phyloP scores from a whole-genome alignment of 257 asterid species.

The Eustoma russellianum region DNA sequence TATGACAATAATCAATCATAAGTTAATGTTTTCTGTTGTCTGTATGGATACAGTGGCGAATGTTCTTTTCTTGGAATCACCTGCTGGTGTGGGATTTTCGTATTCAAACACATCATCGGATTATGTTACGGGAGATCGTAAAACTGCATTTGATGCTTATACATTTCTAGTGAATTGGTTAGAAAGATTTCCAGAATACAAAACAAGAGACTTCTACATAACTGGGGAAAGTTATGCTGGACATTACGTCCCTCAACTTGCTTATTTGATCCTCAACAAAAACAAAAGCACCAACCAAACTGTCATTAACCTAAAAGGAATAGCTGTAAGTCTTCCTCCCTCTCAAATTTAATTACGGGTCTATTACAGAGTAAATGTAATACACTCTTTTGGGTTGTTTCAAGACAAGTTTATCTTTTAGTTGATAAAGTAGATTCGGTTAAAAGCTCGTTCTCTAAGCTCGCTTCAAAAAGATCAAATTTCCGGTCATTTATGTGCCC shows the following conservation, averaged over 20 bases:
- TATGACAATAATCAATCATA: too few relatives aligned
- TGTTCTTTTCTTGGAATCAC: conserved; percentile 60
- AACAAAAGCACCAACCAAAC: conserved; percentile 39
- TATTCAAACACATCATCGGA: conserved; percentile 57
- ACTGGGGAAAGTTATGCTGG: conserved; percentile 72
- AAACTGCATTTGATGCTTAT: conserved; percentile 48
- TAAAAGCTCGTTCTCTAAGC: too few relatives aligned
- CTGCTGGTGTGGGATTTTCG: conserved; percentile 74
- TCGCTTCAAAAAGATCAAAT: too few relatives aligned
- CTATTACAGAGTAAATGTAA: too few relatives aligned
- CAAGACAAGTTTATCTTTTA: too few relatives aligned
- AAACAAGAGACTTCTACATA: conserved; percentile 43
- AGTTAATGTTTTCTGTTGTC: too few relatives aligned
- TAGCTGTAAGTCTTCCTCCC: conserved; percentile 34
- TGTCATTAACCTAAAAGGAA: conserved; percentile 46
- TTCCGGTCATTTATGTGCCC: too few relatives aligned
- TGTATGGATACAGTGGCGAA: conserved; percentile 48
- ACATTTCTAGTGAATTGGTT: conserved; percentile 57
- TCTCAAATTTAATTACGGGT: too few relatives aligned
- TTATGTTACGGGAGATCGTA: conserved; percentile 38
- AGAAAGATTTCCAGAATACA: conserved; percentile 61
- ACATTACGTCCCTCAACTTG: conserved; percentile 73
- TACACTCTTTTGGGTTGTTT: too few relatives aligned
- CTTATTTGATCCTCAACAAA: conserved; percentile 36
- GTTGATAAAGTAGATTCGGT: too few relatives aligned